Base-by-base conservation (phyloP, 129 eudicot genomes). In the Solidago caesia region DNA sequence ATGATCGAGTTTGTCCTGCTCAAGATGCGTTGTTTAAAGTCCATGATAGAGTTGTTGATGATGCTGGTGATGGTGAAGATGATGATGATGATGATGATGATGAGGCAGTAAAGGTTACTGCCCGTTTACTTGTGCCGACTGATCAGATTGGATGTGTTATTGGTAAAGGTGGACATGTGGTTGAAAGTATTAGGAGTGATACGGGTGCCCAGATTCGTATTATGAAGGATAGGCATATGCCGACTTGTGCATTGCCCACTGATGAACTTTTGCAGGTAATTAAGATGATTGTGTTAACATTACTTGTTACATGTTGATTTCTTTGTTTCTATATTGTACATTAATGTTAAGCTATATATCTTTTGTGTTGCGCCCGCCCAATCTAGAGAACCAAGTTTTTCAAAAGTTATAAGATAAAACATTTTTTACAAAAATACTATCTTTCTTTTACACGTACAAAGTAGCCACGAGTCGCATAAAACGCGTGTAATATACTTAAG, bases 1-100 rank as follows among this genome's bases (percentile, higher is more conserved):
- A 90, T 21, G 97, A 90, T 13, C 70, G 52, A 42, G 51, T 65
- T 44, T 65, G 70, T 43, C 70, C 70, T 8, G 70, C 70, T 8
- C 70, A 65, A 65, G 70, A 65, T 65, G 70, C 70, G 43, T 51
- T 65, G n/a, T 65, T 65, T n/a, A 65, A 65, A 65, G 70, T 65
- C 6, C 70, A 65, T 65, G 70, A 65, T 45, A 65, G 70, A 15
- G 49, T 65, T 42, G 39, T 51, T 65, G 70, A 65, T 65, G 70
- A 43, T 2, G 12, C 11, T 44, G 52, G 70, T 29, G 39, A 33
- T 3, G 39, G 39, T 3, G 39, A 3, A 1, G 39, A 33, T 4
- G 12, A 1, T 65, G 70, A 44, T 65, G 70, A 14, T 65, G 70
- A 14, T 49, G 27, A 42, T 8, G 12, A 8, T 8, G 52, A 6